Evolutionary conservation across 1,284 basidiomycete species (phyloP).

Genomic region (Cutaneotrichosporon arboriforme): DNA sequence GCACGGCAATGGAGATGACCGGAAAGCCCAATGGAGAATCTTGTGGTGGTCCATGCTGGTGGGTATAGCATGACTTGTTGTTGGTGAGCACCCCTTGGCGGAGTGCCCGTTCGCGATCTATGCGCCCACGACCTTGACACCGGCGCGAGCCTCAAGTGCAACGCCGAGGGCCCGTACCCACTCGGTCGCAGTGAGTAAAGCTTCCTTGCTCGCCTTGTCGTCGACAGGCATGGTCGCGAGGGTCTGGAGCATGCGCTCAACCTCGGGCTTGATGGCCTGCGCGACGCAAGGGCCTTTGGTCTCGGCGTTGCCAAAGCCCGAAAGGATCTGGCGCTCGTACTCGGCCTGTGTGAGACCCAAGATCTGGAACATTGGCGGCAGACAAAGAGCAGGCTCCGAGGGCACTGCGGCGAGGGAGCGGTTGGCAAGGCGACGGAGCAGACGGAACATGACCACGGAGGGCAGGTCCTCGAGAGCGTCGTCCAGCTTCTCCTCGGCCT

Average conservation of each 20-base stretch:
- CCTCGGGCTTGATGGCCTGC: slow-evolving; percentile 42
- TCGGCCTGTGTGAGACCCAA: slow-evolving; percentile 41
- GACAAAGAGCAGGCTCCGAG: slow-evolving; percentile 14
- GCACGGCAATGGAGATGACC: too few relatives aligned
- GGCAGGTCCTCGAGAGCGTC: slow-evolving; percentile 49
- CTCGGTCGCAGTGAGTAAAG: slow-evolving; percentile 27
- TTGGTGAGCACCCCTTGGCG: slow-evolving; percentile 1
- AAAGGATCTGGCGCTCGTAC: slow-evolving; percentile 44
- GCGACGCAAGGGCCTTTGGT: slow-evolving; percentile 44
- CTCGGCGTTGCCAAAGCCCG: slow-evolving; percentile 47
- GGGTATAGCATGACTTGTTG: background rate
- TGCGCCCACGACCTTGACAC: slow-evolving; percentile 30
- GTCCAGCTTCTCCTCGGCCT: slow-evolving; percentile 40
- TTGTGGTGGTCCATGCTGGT: too few relatives aligned
- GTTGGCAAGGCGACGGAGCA: slow-evolving; percentile 41
- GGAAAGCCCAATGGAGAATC: too few relatives aligned
- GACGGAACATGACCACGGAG: slow-evolving; percentile 40
- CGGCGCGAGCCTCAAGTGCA: slow-evolving; percentile 38
- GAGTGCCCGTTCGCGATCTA: background rate
- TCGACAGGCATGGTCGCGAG: slow-evolving; percentile 18
- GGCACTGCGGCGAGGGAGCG: slow-evolving; percentile 17
- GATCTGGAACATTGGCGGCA: slow-evolving; percentile 36
- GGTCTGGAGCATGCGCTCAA: slow-evolving; percentile 33
- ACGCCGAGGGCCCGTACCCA: slow-evolving; percentile 44
- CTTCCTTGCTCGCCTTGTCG: slow-evolving; percentile 16